Base-by-base conservation (phyloP, 768 basidiomycete genomes). In the Lactarius vividus region DNA sequence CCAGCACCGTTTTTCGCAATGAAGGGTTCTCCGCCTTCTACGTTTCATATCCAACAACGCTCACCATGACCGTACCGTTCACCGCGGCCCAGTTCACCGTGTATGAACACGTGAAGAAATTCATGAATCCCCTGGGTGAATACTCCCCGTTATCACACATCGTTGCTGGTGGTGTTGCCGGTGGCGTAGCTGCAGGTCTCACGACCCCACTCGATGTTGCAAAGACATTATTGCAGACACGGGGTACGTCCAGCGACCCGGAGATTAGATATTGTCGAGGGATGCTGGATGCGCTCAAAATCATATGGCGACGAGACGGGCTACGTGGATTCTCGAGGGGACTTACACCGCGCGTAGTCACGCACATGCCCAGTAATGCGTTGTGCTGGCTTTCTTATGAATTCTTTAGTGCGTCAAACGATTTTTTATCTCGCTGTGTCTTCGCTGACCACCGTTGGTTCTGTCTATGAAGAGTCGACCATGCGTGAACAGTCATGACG, bases 311-410 rank as follows among this genome's bases (percentile, higher is more conserved):
- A 72, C 81, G 91, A 70, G 92, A 98, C 67, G 96, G 97, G 7
- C 54, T 89, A 29, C 89, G 81, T 73, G 97, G 97, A 0, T 94
- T 98, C 73, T 80, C 82, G 61, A 82, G 97, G 71, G 97, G 97
- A 29, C 79, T 98, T 72, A 83, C 93, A 61, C 97, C 97, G 8
- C 85, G 97, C 55, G 87, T 99, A 59, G 79, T 98, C 76, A 96
- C 96, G 29, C 92, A 91, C 72, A 92, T 98, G 88, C 97, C 97
- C 7, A 95, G 92, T 74, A 97, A 96, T 61, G 97, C 97, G 11
- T 81, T 99, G 57, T 96, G 92, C 77, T 99, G 96, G 97, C 80
- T 96, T 75, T 96, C 94, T 61, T 96, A 98, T 73, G 96, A 98
- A 77, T 97, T 96, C 79, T 97, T 97, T 84, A 97, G 95, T 96